Evolutionary conservation across 208 protist genomes (phyloP).

Genomic region (Blechomonas ayalai): DNA sequence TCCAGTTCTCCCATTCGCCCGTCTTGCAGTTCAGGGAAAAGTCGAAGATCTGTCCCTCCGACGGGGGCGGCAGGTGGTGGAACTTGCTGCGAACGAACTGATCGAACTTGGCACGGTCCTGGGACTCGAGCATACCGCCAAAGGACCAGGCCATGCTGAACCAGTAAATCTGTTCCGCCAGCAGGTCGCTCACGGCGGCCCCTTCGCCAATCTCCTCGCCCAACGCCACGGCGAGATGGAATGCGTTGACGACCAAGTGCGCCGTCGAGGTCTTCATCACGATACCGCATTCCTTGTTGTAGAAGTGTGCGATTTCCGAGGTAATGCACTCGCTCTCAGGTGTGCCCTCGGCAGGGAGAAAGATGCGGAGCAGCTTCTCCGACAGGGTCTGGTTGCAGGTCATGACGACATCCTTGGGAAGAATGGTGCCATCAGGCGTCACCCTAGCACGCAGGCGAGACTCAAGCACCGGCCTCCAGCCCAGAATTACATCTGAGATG

Average conservation of each 20-base stretch:
- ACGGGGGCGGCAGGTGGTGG: conserved; percentile 47
- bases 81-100: conserved; percentile 82
- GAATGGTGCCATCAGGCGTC: conserved; percentile 64
- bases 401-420: conserved; percentile 71
- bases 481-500: conserved; percentile 94
- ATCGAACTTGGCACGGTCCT: conserved; percentile 92
- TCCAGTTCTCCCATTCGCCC: conserved; percentile 88
- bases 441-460: conserved; percentile 65
- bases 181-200: conserved; percentile 53
- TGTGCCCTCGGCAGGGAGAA: conserved; percentile 49
- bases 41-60: conserved; percentile 90
- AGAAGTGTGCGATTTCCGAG: conserved; percentile 73
- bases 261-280: conserved; percentile 82
- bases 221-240: conserved; percentile 86
- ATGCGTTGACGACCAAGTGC: conserved; percentile 88
- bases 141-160: conserved; percentile 93
- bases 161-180: conserved; percentile 92
- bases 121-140: conserved; percentile 91
- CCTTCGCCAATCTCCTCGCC: conserved; percentile 81
- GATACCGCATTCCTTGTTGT: conserved; percentile 83
- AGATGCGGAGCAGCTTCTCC: conserved; percentile 72
- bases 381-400: conserved; percentile 65
- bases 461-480: conserved; percentile 89
- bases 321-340: conserved; percentile 34
- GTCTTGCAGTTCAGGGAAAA: conserved; percentile 91